Evolutionary conservation across 352 stramenopile species (phyloP), one percentile per base, ranked within the genome.

Genomic region (Globisporangium barbulae): DNA sequence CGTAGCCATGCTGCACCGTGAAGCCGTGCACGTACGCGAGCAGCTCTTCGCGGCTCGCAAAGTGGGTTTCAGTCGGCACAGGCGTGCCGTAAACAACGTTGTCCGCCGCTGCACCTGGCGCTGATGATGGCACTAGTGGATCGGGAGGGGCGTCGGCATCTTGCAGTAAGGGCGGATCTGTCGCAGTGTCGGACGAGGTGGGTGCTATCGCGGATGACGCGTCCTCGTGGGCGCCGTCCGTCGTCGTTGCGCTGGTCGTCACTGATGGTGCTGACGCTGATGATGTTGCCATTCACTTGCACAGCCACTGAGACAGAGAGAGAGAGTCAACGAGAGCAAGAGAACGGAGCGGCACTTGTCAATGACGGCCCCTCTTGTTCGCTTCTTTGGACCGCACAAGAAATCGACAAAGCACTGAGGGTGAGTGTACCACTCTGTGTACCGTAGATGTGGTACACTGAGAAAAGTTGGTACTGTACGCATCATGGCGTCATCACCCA

Each of bases 1-100:
- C 75, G 57, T 73, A 83, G n/a, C 75, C 75, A 19, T 79, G 62
- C 5, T 61, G 42, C n/a, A 81, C 50, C 15, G 70, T 69, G 54
- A 77, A 83, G 21, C 64, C 55, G 39, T 71, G 71, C 50, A 81
- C 70, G 64, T 73, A 76, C 45, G 61, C 35, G 31, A 83, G 64
- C 21, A 83, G 75, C 59, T 69, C 65, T 12, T 80, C 72, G 22
- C 75, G 72, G 45, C 58, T 74, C 25, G 63, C 53, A 64, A 83
- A 83, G 41, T 65, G 55, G n/a, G 50, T 64, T 59, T 69, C 65
- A 3, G 15, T 47, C 12, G 62, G 62, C 25, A 63, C 62, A 3
- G 44, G 22, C 7, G 44, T 33, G n/a, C 19, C n/a, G 30, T 42
- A 55, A 21, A 42, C 30, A 28, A 17, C 50, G 30, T 9, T 31